Base-by-base conservation (phyloP, 2,329 filamentous ascomycete genomes). In the Nemania diffusa region DNA sequence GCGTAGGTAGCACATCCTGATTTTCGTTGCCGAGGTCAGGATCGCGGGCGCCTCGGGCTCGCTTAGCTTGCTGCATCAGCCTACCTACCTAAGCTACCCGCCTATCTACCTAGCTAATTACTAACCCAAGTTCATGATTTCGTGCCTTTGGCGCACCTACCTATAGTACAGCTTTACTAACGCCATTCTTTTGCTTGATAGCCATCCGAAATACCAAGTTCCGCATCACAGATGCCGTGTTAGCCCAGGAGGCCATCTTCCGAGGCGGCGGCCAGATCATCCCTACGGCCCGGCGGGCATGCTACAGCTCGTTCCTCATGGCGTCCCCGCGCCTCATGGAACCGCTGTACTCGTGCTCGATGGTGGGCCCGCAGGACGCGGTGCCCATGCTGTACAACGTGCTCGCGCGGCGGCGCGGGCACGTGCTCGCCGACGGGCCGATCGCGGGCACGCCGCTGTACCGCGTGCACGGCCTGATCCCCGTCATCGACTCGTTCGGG, bases 191-290 rank as follows among this genome's bases (percentile, higher is more conserved):
- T 20, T 58, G 52, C 37, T 55, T 6, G 3, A 62, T 34, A 93
- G 91, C 96, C 37, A 98, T 99, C 77, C 94, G 96, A 74, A 99
- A 99, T 81, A 93, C 93, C 73, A 97, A 97, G 78, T 99, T 99
- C 87, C 93, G 94, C 78, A 89, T 99, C 76, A 98, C 94, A 69
- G 95, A 98, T 77, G 89, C 97, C 61, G 85, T 91, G 48, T 86
- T 99, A 22, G 95, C 94, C 11, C 86, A 90, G 58, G 94, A 98
- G 81, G 92, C 95, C 58, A 98, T 99, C 77, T 97, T 94, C 84
- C 90, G 96, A 58, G 96, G 96, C 64, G 95, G 95, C 72, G 96
- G 96, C 51, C 96, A 99, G 80, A 97, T 99, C 77, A 99, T 99
- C 78, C 96, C 96, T 52, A 98, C 96, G 0, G 91, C 94, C 65